Evolutionary conservation across 73 alveolate species (phyloP).

Genomic region (Tetrahymena elliotti): DNA sequence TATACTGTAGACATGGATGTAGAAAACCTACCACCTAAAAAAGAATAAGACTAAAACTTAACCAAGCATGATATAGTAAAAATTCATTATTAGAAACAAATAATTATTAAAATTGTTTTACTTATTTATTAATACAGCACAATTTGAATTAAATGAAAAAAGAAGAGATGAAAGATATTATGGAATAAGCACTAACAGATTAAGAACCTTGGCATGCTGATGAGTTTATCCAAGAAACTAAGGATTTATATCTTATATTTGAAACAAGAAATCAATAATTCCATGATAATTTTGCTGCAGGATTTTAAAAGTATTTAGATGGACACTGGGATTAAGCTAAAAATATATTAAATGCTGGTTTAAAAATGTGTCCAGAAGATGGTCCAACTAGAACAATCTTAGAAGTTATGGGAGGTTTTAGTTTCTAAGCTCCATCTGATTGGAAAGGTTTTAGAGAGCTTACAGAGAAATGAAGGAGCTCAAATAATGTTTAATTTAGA

Average conservation of each 20-base stretch:
- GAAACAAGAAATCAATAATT: slow-evolving; percentile 9
- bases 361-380: slow-evolving; percentile 49
- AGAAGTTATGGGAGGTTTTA: slow-evolving; percentile 45
- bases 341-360: slow-evolving; percentile 27
- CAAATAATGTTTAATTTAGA: not conserved
- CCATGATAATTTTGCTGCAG: slow-evolving; percentile 17
- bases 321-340: slow-evolving; percentile 59
- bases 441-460: slow-evolving; percentile 83
- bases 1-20: slow-evolving; percentile 67
- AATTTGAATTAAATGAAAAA: slow-evolving; percentile 16
- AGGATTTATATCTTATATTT: slow-evolving; percentile 16
- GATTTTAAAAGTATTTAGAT: slow-evolving; percentile 35
- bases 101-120: too few species aligned
- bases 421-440: slow-evolving; percentile 65
- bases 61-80: not conserved
- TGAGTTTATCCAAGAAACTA: slow-evolving; percentile 7
- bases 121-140: not conserved
- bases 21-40: slow-evolving; percentile 31
- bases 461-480: slow-evolving; percentile 58
- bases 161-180: slow-evolving; percentile 13
- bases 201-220: slow-evolving; percentile 19
- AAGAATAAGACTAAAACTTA: not conserved
- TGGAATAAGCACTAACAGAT: not conserved
- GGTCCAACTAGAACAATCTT: slow-evolving; percentile 62
- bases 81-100: too few species aligned